Conservation (phyloP, 768 basidiomycete species). For the Mycena galericulata region DNA sequence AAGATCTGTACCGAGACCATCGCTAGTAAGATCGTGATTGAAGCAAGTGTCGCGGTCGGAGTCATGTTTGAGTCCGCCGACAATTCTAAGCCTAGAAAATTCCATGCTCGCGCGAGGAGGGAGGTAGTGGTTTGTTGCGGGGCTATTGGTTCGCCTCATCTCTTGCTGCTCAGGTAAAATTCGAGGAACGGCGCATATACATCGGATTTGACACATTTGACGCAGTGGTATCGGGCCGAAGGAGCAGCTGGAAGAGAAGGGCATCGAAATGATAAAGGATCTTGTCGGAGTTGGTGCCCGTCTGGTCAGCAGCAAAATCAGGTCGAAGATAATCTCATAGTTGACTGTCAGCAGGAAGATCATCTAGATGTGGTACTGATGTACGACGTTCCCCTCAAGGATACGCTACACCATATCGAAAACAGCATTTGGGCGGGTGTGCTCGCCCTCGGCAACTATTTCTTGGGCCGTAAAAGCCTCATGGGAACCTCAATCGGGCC, state of each 20-base stretch:
- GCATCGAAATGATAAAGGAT: conserved; percentile 40
- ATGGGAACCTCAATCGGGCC: conserved; percentile 40
- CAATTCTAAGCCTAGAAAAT: conserved; percentile 28
- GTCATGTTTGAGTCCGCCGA: conserved; percentile 22
- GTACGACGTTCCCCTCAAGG: conserved; percentile 42
- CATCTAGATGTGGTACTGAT: conserved; percentile 42
- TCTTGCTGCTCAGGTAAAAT: conserved; percentile 27
- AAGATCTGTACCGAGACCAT: conserved; percentile 32
- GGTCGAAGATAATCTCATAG: neutral
- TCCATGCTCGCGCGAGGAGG: conserved; percentile 52
- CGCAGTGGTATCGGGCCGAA: conserved; percentile 55
- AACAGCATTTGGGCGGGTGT: conserved; percentile 36
- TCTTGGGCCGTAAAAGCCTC: conserved; percentile 40
- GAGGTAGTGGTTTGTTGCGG: conserved; percentile 55
- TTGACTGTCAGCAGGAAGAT: conserved; percentile 42
- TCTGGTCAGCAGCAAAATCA: conserved; percentile 34
- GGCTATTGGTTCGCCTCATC: conserved; percentile 30
- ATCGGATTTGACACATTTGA: neutral
- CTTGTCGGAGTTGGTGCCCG: conserved; percentile 46
- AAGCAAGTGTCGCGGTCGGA: conserved; percentile 17
- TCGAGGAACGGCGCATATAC: neutral
- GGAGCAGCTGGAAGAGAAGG: conserved; percentile 45
- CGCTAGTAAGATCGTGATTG: conserved; percentile 15
- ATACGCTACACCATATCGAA: conserved; percentile 40
- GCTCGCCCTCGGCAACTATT: conserved; percentile 40